Percentiles rank a stretch among this genome's conserved stretches.
Conservation (phyloP, 371 early-diverging fungal species). For the Haplosporangium sp. region DNA sequence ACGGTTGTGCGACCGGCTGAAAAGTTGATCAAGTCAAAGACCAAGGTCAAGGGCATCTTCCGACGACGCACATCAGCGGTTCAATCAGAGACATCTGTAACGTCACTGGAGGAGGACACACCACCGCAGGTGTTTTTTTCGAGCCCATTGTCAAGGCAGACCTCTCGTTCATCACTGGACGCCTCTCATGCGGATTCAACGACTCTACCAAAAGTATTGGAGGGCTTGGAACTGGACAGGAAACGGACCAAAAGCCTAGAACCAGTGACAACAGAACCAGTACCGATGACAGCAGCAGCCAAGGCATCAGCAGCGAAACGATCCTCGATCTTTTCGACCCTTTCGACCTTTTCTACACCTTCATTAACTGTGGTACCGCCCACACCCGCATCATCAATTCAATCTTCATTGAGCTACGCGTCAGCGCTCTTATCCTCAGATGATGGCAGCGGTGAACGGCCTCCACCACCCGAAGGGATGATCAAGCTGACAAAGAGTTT, state of each 20-base stretch:
- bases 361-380: conserved; percentile 6
- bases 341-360: neutral
- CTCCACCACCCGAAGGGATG: conserved; percentile 33
- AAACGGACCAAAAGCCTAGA: conserved; percentile 26
- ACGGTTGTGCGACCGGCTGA: conserved; percentile 67
- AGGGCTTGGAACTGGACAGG: conserved; percentile 18
- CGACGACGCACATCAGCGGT: conserved; percentile 28
- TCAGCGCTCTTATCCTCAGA: conserved; percentile 20
- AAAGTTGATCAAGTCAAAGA: conserved; percentile 60
- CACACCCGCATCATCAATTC: conserved; percentile 21
- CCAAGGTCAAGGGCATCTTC: conserved; percentile 51
- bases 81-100: neutral
- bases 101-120: neutral
- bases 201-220: too few species aligned
- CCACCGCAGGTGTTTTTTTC: conserved; percentile 31
- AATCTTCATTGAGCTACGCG: conserved; percentile 21
- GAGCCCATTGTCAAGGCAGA: conserved; percentile 36
- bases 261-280: conserved; percentile 6
- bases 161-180: conserved; percentile 27
- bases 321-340: conserved; percentile 8
- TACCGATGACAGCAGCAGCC: conserved; percentile 15
- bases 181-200: neutral
- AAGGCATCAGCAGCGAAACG: conserved; percentile 33
- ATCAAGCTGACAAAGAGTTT: conserved; percentile 39
- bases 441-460: neutral